Conservation (phyloP, 352 stramenopile genomes). For the Globisporangium okanoganense region DNA sequence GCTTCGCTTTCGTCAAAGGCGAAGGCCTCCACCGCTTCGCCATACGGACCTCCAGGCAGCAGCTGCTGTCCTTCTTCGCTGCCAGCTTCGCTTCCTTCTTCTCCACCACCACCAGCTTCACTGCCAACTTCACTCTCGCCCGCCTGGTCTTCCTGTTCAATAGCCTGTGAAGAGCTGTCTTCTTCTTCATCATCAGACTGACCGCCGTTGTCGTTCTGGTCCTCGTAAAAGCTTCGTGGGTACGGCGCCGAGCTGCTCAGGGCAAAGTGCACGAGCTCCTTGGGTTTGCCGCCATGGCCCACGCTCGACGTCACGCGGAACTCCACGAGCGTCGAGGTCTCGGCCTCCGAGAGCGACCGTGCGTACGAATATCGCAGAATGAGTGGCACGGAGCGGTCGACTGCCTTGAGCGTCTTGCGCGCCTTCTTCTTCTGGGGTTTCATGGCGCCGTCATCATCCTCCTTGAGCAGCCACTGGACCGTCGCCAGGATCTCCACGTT, state of each 20-base stretch:
- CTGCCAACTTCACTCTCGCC: slow-evolving; percentile 20
- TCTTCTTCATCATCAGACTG: slow-evolving; percentile 22
- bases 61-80: not conserved
- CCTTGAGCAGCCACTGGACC: slow-evolving; percentile 48
- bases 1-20: slow-evolving; percentile 49
- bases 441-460: slow-evolving; percentile 1
- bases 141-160: slow-evolving; percentile 5
- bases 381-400: slow-evolving; percentile 23
- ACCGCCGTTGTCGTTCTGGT: slow-evolving; percentile 25
- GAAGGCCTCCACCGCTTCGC: slow-evolving; percentile 52
- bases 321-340: slow-evolving; percentile 44
- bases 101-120: not conserved
- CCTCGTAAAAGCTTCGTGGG: slow-evolving; percentile 73
- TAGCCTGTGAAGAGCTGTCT: slow-evolving; percentile 11
- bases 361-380: slow-evolving; percentile 51
- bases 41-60: slow-evolving; percentile 29
- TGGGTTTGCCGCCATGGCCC: slow-evolving; percentile 29
- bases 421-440: slow-evolving; percentile 25
- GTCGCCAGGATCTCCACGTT: slow-evolving; percentile 58
- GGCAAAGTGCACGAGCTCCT: slow-evolving; percentile 59
- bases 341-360: slow-evolving; percentile 21
- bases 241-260: slow-evolving; percentile 50
- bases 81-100: not conserved
- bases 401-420: slow-evolving; percentile 37
- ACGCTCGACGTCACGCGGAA: slow-evolving; percentile 41